Percentiles rank a stretch among this genome's conserved stretches.
Evolutionary conservation across 2,329 filamentous ascomycete species (phyloP).

Genomic region (Colletotrichum phormii): DNA sequence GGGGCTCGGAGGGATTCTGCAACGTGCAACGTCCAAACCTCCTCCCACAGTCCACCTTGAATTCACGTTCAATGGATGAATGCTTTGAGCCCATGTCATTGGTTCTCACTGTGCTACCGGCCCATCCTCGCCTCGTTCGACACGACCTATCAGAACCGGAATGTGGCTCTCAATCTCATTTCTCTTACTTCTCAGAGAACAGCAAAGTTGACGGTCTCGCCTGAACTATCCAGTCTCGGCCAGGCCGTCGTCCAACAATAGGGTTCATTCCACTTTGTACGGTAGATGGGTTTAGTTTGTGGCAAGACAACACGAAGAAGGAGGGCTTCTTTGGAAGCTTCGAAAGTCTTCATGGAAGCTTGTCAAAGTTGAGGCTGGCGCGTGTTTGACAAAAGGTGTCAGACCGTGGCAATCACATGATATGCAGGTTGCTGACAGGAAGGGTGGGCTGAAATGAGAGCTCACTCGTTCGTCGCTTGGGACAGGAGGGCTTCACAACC

Average conservation of each 20-base stretch:
- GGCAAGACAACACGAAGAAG: conserved; percentile 13
- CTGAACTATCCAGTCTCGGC: conserved; percentile 9
- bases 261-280: background rate
- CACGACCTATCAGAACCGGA: background rate
- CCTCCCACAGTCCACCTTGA: too few species aligned
- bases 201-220: background rate
- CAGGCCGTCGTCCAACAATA: conserved; percentile 13
- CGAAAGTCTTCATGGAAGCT: conserved; percentile 20
- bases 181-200: background rate
- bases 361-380: conserved; percentile 3
- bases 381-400: conserved; percentile 5
- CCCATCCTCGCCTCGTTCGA: background rate
- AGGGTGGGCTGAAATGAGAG: background rate
- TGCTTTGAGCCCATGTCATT: too few species aligned
- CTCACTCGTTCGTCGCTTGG: background rate
- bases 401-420: background rate
- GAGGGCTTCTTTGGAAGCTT: background rate
- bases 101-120: too few species aligned
- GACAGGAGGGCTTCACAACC: background rate
- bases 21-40: too few species aligned
- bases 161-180: background rate
- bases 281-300: conserved; percentile 12
- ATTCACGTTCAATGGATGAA: too few species aligned
- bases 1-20: too few species aligned
- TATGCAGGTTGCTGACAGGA: background rate